Percentiles rank a stretch among this genome's conserved stretches.
phyloP scores from a whole-genome alignment of 2,329 filamentous ascomycete genomes.

The Coleophoma eucalyptorum region DNA sequence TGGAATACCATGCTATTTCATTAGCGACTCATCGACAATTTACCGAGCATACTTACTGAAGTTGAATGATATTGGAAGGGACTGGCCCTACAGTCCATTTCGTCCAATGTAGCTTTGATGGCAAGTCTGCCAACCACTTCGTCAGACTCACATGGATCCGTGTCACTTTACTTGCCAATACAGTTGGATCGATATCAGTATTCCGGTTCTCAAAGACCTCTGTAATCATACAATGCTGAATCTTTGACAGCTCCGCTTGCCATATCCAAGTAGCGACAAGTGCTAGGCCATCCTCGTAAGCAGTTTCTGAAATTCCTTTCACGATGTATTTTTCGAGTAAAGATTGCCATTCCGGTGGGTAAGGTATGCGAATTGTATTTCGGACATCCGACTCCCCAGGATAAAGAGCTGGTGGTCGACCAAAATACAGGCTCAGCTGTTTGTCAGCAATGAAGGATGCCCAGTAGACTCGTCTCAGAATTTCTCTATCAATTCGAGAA shows the following conservation, averaged over 20 bases:
- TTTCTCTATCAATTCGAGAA: slow-evolving; percentile 39
- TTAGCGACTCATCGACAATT: background rate
- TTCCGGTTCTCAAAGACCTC: slow-evolving; percentile 46
- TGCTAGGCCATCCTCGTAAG: slow-evolving; percentile 41
- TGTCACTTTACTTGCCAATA: slow-evolving; percentile 37
- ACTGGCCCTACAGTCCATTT: slow-evolving; percentile 45
- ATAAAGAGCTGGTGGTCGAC: slow-evolving; percentile 44
- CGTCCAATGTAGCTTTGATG: slow-evolving; percentile 45
- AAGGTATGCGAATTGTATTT: slow-evolving; percentile 43
- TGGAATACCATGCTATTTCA: slow-evolving; percentile 39
- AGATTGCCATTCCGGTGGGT: slow-evolving; percentile 43
- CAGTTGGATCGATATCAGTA: slow-evolving; percentile 34
- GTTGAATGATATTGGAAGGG: slow-evolving; percentile 40
- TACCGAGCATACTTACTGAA: slow-evolving; percentile 29
- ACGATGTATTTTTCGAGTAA: slow-evolving; percentile 44
- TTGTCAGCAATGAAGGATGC: slow-evolving; percentile 46
- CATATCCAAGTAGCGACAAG: slow-evolving; percentile 42
- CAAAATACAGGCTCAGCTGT: slow-evolving; percentile 47
- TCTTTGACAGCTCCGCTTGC: slow-evolving; percentile 43
- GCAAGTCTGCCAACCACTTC: slow-evolving; percentile 42
- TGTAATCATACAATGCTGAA: slow-evolving; percentile 44
- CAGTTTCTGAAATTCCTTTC: slow-evolving; percentile 37
- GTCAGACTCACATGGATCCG: slow-evolving; percentile 42
- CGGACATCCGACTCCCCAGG: slow-evolving; percentile 45
- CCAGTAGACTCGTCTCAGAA: slow-evolving; percentile 46